These are phyloP conservation scores for Radiomyces spectabilis DNA, from an alignment of 192 early-diverging fungal genomes.

Conservation along the genomic window DNA sequence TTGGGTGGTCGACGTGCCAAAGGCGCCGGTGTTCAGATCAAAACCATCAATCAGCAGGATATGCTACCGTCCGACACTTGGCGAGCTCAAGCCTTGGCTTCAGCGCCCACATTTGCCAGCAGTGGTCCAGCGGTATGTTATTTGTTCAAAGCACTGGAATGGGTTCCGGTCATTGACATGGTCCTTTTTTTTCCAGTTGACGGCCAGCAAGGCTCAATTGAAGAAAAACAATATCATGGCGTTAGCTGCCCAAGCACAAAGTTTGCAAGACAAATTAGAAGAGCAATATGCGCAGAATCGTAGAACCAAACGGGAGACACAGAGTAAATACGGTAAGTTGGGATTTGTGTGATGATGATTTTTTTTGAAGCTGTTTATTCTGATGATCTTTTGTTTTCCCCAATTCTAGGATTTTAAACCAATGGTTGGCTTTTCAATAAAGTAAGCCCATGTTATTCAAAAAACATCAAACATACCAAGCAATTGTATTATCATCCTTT, in stretches of 20 bases:
- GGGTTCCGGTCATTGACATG: not conserved
- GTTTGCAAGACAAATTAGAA: slow-evolving; percentile 50
- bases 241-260: slow-evolving; percentile 65
- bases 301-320: slow-evolving; percentile 56
- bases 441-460: too few relatives aligned
- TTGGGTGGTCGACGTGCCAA: slow-evolving; percentile 16
- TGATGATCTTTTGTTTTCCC: not conserved
- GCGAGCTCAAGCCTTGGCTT: slow-evolving; percentile 9
- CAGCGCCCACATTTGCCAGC: slow-evolving; percentile 7
- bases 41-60: slow-evolving; percentile 19
- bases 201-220: slow-evolving; percentile 52
- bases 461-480: too few relatives aligned
- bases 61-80: slow-evolving; percentile 19
- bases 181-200: slow-evolving; percentile 10
- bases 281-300: slow-evolving; percentile 55
- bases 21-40: slow-evolving; percentile 12
- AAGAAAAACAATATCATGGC: slow-evolving; percentile 76
- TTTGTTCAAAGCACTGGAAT: not conserved
- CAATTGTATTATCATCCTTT: too few relatives aligned
- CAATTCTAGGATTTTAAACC: not conserved
- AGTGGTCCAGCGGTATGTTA: not conserved
- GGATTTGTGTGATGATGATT: too few relatives aligned
- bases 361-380: not conserved
- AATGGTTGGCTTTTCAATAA: not conserved
- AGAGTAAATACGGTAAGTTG: slow-evolving; percentile 54